Base-by-base conservation (phyloP, 164 flowering plant genomes). In the Saururus chinensis region DNA sequence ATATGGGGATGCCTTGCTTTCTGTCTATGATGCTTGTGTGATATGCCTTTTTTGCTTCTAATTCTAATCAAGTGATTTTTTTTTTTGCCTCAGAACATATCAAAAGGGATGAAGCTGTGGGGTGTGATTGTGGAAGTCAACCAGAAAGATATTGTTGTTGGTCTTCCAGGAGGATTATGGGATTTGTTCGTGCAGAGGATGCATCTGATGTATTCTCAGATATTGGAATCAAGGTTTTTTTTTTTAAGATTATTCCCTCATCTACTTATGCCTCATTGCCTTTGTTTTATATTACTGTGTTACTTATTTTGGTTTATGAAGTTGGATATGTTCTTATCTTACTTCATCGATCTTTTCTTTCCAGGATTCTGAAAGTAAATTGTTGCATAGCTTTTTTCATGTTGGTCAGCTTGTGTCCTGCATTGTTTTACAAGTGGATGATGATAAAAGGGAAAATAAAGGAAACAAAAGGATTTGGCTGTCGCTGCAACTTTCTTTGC, bases 31-130 rank as follows among this genome's bases (percentile, higher is more conserved):
- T 45, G 2, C 14, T 8, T 45, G 4, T 45, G 17, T 12, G 49
- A 7, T 0, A 17, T 45, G 17, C 11, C 17, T 45, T 20, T 53
- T 19, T 53, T 7, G 17, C 51, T 5, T 21, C 40, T n/a, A 6
- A 17, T 53, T 20, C 12, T 8, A 17, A 7, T 12, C 17, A 17
- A 12, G 49, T 45, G 49, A 45, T 13, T 45, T 45, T 45, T 45
- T 45, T 8, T 45, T 45, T 45, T 8, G 49, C 51, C 22, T 23
- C 73, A 91, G 99, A 95, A 95, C 73, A 72, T 89, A 57, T 75
- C 92, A 45, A 73, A 86, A 42, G 96, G 97, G 71, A 89, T 95
- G 95, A 91, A 87, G 75, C 83, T 91, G n/a, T 89, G 83, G 96
- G 99, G 97, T 56, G 84, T 89, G 45, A 64, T 95, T 68, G 57